Conservation (phyloP, 2,329 filamentous ascomycete genomes). For the Rhexocercosporidium sp. region DNA sequence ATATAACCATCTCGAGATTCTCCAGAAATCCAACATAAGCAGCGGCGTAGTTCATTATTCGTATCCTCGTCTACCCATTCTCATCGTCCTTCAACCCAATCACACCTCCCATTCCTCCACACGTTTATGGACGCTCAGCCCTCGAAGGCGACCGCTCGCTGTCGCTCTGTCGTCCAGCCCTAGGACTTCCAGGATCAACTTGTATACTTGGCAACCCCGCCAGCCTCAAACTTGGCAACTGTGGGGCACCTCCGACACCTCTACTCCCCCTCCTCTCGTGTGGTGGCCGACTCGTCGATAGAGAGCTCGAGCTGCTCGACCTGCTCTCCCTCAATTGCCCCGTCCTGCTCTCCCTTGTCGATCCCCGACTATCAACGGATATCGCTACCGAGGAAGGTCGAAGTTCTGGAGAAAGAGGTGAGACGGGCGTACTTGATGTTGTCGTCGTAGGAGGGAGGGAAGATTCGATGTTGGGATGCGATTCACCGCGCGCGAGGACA, state of each 20-base stretch:
- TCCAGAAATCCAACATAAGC: neutral
- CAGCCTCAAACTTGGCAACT: conserved; percentile 59
- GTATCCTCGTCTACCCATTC: conserved; percentile 7
- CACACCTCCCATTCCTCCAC: too few species aligned
- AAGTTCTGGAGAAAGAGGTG: conserved; percentile 10
- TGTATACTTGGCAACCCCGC: conserved; percentile 60
- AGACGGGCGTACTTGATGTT: conserved; percentile 6
- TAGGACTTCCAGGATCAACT: conserved; percentile 50
- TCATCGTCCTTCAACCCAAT: neutral
- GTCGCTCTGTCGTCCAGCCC: conserved; percentile 9
- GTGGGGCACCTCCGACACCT: conserved; percentile 50
- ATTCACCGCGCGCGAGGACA: conserved; percentile 29
- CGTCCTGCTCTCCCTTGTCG: conserved; percentile 32
- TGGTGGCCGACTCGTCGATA: conserved; percentile 2
- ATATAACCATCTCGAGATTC: neutral
- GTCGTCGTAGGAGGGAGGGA: conserved; percentile 17
- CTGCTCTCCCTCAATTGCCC: conserved; percentile 26
- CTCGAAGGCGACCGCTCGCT: neutral
- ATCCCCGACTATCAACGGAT: conserved; percentile 8
- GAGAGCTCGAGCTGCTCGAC: conserved; percentile 20
- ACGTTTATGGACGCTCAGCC: neutral
- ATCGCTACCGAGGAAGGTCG: conserved; percentile 2
- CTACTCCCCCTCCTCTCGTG: conserved; percentile 30
- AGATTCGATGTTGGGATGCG: conserved; percentile 5
- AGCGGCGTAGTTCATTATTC: conserved; percentile 14